These are phyloP conservation scores for Chaetomium strumarium DNA, from an alignment of 2,329 filamentous ascomycete genomes.

Conservation along the genomic window DNA sequence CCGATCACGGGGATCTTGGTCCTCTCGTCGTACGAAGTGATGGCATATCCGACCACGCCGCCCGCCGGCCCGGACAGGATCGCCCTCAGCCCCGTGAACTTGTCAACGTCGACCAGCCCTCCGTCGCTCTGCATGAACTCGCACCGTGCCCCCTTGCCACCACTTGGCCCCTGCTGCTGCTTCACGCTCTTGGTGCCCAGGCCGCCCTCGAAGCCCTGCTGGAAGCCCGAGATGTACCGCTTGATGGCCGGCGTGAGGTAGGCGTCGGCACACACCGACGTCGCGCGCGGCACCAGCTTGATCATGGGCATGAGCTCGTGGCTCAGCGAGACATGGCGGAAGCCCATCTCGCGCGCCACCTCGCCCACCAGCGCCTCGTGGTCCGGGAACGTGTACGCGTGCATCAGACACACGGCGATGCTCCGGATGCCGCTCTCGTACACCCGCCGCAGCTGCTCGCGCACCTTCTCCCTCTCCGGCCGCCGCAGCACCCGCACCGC, in stretches of 20 bases:
- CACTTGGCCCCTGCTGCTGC: conserved; percentile 48
- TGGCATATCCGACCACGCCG: conserved; percentile 85
- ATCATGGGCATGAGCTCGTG: conserved; percentile 88
- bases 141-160: conserved; percentile 65
- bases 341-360: conserved; percentile 74
- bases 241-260: conserved; percentile 75
- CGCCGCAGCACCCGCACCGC: conserved; percentile 63
- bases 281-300: conserved; percentile 69
- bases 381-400: conserved; percentile 83
- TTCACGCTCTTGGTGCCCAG: conserved; percentile 71
- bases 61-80: conserved; percentile 90
- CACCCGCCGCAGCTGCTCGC: conserved; percentile 57
- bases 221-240: conserved; percentile 69
- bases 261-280: conserved; percentile 72
- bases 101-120: conserved; percentile 65
- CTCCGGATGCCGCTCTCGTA: conserved; percentile 68
- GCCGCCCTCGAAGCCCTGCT: conserved; percentile 73
- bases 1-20: conserved; percentile 85
- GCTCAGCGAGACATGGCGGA: conserved; percentile 73
- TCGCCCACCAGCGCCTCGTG: conserved; percentile 75
- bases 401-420: conserved; percentile 86
- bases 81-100: conserved; percentile 77
- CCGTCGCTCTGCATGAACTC: conserved; percentile 95
- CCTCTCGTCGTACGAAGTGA: conserved; percentile 79
- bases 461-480: conserved; percentile 52